Evolutionary conservation across 176 grass and related monocot species (phyloP).

Genomic region (Neostapfia colusana): DNA sequence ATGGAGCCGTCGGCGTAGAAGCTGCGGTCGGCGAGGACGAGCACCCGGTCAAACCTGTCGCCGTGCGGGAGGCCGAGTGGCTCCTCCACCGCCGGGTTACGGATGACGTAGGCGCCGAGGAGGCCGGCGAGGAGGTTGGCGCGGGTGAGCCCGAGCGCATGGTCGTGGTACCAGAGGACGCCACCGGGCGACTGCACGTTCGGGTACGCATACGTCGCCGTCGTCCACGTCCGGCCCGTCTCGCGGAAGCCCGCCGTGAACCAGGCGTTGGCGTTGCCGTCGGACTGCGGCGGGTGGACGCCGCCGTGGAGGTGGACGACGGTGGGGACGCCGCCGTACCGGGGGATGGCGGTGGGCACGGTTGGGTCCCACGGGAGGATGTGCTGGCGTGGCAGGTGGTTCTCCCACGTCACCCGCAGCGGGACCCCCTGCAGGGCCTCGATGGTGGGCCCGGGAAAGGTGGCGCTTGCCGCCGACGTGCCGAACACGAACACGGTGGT

Average conservation of each 20-base stretch:
- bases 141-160: constrained; percentile 64
- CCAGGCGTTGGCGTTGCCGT: constrained; percentile 65
- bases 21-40: constrained; percentile 68
- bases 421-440: constrained; percentile 61
- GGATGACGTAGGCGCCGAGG: constrained; percentile 64
- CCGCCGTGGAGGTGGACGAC: constrained; percentile 78
- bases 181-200: constrained; percentile 66
- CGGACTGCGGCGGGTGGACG: constrained; percentile 52
- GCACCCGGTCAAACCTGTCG: constrained; percentile 48
- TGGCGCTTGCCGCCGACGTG: constrained; percentile 32
- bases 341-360: too few species aligned
- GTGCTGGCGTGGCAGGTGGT: constrained; percentile 51
- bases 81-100: constrained; percentile 27
- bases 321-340: constrained; percentile 60
- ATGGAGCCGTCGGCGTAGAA: constrained; percentile 59
- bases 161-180: constrained; percentile 75
- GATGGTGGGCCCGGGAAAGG: constrained; percentile 64
- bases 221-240: constrained; percentile 37
- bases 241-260: constrained; percentile 63
- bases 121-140: constrained; percentile 80
- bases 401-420: constrained; percentile 62
- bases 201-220: constrained; percentile 53
- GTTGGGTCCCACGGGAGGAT: too few species aligned
- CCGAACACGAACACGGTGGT: constrained; percentile 72
- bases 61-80: constrained; percentile 54